Conservation (phyloP, 176 grass and related monocot species). For the Carex parvula region DNA sequence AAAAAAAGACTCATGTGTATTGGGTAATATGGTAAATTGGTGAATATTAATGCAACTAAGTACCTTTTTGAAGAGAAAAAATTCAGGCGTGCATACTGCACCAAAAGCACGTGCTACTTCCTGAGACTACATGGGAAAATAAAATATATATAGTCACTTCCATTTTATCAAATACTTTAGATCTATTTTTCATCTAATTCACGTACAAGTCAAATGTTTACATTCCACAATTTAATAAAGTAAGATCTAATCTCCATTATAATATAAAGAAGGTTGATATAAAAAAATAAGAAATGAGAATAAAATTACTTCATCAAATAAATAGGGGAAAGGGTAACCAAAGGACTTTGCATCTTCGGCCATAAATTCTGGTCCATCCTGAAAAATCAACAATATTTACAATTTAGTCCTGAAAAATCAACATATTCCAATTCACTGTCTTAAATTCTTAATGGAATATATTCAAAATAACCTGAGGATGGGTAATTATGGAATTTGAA, state of each 20-base stretch:
- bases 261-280: background rate
- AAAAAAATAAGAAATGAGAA: background rate
- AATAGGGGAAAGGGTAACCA: slow-evolving; percentile 83
- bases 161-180: too few relatives aligned
- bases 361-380: slow-evolving; percentile 84
- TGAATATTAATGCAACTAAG: background rate
- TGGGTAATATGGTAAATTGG: background rate
- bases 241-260: background rate
- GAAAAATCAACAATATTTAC: slow-evolving; percentile 4
- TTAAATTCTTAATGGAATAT: background rate
- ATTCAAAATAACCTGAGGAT: slow-evolving; percentile 58
- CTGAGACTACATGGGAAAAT: slow-evolving; percentile 48
- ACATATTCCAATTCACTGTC: background rate
- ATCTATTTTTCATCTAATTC: too few relatives aligned
- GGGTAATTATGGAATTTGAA: slow-evolving; percentile 67
- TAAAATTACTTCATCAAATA: slow-evolving; percentile 69
- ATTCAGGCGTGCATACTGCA: slow-evolving; percentile 88
- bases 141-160: background rate
- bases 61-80: slow-evolving; percentile 92
- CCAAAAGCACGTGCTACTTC: slow-evolving; percentile 81
- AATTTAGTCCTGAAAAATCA: slow-evolving; percentile 41
- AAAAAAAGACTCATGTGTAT: background rate
- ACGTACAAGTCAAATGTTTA: too few relatives aligned
- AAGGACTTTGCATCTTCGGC: slow-evolving; percentile 69
- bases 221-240: too few relatives aligned